phyloP scores from a whole-genome alignment of 495 filamentous ascomycete species.

The Corynascus novoguineensis region DNA sequence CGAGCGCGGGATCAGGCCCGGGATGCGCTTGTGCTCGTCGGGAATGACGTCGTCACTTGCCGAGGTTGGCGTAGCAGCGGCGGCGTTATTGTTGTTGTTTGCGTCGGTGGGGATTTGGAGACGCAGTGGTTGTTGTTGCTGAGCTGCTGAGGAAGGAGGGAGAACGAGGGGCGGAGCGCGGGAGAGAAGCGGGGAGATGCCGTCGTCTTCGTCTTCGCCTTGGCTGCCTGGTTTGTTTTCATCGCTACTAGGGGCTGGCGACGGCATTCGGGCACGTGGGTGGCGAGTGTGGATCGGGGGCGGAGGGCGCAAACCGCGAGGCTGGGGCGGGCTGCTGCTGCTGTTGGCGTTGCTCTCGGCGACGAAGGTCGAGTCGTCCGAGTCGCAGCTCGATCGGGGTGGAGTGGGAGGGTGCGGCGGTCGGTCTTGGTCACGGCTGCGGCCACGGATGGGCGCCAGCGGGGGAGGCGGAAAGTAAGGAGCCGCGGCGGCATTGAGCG shows the following conservation, averaged over 20 bases:
- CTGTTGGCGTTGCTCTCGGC: not conserved
- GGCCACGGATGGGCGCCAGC: slow-evolving; percentile 27
- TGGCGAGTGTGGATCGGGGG: not conserved
- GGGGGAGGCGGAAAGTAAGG: slow-evolving; percentile 29
- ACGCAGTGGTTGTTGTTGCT: not conserved
- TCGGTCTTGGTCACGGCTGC: not conserved
- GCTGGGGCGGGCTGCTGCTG: slow-evolving; percentile 11
- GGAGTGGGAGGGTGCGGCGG: not conserved
- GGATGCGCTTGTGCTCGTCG: slow-evolving; percentile 23
- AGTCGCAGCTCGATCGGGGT: slow-evolving; percentile 21
- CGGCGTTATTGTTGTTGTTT: not conserved
- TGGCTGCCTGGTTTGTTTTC: not conserved
- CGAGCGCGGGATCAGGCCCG: slow-evolving; percentile 18
- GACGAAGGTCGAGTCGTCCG: slow-evolving; percentile 1
- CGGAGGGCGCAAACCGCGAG: slow-evolving; percentile 17
- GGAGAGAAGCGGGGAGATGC: slow-evolving; percentile 26
- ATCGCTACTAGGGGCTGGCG: not conserved
- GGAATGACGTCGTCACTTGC: slow-evolving; percentile 20
- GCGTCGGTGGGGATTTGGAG: not conserved
- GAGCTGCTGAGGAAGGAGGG: not conserved
- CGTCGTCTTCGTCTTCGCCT: slow-evolving; percentile 16
- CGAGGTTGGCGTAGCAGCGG: not conserved
- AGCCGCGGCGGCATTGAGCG: slow-evolving; percentile 3
- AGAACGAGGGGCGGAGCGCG: slow-evolving; percentile 6
- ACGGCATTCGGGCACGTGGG: not conserved